These are phyloP conservation scores for Blastocystis hominis DNA, from an alignment of 352 stramenopile genomes.

Conservation along the genomic window DNA sequence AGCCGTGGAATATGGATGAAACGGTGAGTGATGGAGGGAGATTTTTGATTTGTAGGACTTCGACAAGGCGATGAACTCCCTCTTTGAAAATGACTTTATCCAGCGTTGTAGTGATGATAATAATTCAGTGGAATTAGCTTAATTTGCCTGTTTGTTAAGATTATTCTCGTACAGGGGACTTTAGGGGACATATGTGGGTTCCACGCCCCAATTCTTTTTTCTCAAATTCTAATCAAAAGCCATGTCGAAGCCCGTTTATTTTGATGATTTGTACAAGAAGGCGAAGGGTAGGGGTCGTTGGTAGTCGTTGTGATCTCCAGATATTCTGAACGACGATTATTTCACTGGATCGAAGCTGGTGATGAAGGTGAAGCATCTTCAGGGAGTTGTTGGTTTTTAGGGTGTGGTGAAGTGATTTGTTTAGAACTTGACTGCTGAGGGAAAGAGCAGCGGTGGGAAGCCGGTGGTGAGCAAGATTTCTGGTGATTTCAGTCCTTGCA, in stretches of 20 bases:
- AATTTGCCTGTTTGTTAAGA: neutral
- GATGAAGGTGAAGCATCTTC: neutral
- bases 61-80: neutral
- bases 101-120: neutral
- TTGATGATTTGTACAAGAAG: conserved; percentile 20
- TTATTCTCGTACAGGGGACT: neutral
- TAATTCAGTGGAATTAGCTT: neutral
- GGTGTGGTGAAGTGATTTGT: neutral
- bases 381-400: neutral
- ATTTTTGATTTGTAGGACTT: too few species aligned
- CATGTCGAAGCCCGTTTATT: neutral
- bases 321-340: conserved; percentile 17
- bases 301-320: neutral
- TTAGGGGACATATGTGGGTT: neutral
- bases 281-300: neutral
- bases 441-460: neutral
- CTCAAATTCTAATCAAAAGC: neutral
- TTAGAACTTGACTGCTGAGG: conserved; percentile 1
- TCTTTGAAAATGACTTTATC: conserved; percentile 27
- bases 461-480: conserved; percentile 33
- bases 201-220: neutral
- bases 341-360: neutral
- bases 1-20: conserved; percentile 3
- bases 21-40: too few species aligned
- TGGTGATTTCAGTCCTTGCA: neutral